A percentile compares a stretch with the other conserved stretches of the same genome.
Evolutionary conservation across 768 basidiomycete species (phyloP).

Genomic region (Suillus fuscotomentosus): DNA sequence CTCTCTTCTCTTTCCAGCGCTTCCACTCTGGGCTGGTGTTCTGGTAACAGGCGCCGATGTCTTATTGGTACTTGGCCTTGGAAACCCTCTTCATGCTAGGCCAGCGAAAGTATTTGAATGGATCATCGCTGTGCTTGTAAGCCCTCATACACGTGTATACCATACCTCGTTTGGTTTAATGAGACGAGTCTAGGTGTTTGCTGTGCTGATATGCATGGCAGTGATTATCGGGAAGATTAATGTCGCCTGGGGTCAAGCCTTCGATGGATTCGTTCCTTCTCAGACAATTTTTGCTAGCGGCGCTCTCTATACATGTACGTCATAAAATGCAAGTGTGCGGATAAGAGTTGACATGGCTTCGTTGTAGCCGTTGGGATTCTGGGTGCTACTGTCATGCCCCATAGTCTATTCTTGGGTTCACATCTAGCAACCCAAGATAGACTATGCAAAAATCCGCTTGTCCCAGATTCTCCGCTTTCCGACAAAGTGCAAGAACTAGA

Average conservation of each 20-base stretch:
- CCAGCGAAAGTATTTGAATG: constrained; percentile 71
- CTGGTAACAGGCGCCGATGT: constrained; percentile 70
- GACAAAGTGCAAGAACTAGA: neutral
- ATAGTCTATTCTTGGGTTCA: constrained; percentile 88
- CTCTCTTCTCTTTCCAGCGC: constrained; percentile 65
- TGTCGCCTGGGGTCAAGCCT: constrained; percentile 71
- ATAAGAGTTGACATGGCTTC: constrained; percentile 13
- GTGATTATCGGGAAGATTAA: constrained; percentile 71
- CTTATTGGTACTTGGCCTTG: constrained; percentile 64
- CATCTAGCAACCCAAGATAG: constrained; percentile 83
- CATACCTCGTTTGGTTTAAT: constrained; percentile 3
- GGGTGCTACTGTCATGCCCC: constrained; percentile 91
- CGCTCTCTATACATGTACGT: constrained; percentile 65
- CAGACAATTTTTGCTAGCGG: constrained; percentile 54
- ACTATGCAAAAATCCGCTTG: constrained; percentile 36
- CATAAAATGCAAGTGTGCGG: constrained; percentile 6
- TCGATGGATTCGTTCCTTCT: constrained; percentile 76
- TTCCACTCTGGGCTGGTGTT: constrained; percentile 71
- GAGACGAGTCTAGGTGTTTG: constrained; percentile 46
- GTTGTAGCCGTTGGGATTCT: constrained; percentile 64
- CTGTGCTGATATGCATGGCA: constrained; percentile 76
- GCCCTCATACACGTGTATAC: constrained; percentile 13
- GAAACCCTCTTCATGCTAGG: constrained; percentile 64
- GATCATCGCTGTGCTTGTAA: constrained; percentile 60
- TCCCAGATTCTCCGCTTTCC: constrained; percentile 5